These are phyloP conservation scores for Kazachstania sp. DNA, from an alignment of 1,139 yeast genomes.

Conservation along the genomic window DNA sequence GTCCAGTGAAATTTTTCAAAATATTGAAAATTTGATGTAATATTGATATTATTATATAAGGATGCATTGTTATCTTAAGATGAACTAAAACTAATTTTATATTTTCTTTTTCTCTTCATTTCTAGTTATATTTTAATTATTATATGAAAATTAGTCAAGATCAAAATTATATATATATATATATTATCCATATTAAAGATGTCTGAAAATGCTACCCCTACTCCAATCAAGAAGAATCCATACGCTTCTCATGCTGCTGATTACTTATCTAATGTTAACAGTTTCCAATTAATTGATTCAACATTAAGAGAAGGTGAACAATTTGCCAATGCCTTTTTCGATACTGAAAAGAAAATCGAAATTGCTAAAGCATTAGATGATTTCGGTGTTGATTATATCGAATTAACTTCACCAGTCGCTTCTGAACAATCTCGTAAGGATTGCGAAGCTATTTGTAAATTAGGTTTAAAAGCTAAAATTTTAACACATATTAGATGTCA, in stretches of 20 bases:
- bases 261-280: constrained; percentile 77
- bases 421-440: constrained; percentile 87
- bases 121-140: no score
- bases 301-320: constrained; percentile 98
- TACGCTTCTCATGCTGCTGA: constrained; percentile 95
- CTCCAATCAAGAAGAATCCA: constrained; percentile 45
- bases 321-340: constrained; percentile 93
- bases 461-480: constrained; percentile 91
- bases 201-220: neutral
- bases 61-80: no score
- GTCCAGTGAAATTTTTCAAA: no score
- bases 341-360: constrained; percentile 92
- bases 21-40: no score
- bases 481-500: constrained; percentile 91
- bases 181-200: neutral
- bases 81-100: no score
- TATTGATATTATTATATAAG: no score
- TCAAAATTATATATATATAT: neutral
- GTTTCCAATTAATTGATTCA: constrained; percentile 87
- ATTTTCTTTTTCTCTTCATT: no score
- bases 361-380: constrained; percentile 96
- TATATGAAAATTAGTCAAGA: no score
- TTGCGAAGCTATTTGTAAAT: constrained; percentile 96
- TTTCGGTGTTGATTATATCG: constrained; percentile 96
- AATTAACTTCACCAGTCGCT: constrained; percentile 95